phyloP scores from a whole-genome alignment of 441 rosid species.

The Erysimum cheiri region DNA sequence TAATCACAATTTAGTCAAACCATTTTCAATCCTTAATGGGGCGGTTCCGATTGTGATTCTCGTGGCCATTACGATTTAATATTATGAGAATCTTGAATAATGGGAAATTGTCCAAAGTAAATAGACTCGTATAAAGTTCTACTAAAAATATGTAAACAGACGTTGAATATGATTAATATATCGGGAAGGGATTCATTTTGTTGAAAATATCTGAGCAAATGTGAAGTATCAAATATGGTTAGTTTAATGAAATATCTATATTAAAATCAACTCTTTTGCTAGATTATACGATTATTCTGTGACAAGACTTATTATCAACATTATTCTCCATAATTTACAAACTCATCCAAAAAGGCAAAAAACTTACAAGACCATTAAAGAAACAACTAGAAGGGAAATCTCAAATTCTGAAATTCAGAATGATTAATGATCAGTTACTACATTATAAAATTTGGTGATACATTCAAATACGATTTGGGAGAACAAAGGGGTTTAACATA shows the following conservation, averaged over 20 bases:
- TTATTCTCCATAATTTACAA: background rate
- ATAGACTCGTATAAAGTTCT: conserved; percentile 15
- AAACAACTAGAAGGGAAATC: background rate
- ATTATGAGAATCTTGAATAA: conserved; percentile 39
- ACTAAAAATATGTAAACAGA: conserved; percentile 2
- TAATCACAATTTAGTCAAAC: conserved; percentile 41
- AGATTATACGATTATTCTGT: conserved; percentile 32
- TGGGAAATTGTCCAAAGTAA: conserved; percentile 27
- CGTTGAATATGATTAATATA: conserved; percentile 32
- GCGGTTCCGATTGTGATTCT: conserved; percentile 29
- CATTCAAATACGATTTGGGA: background rate
- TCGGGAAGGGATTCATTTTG: conserved; percentile 19
- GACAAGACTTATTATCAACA: conserved; percentile 33
- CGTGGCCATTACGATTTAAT: conserved; percentile 25
- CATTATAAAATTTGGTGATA: conserved; percentile 6
- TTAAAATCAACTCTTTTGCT: conserved; percentile 13
- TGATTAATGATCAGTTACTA: conserved; percentile 5
- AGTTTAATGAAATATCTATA: conserved; percentile 22
- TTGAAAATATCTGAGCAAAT: conserved; percentile 27
- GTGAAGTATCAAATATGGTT: conserved; percentile 26
- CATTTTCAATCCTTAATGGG: conserved; percentile 39
- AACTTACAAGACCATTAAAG: background rate
- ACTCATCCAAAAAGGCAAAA: conserved; percentile 13
- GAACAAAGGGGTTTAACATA: conserved; percentile 26
- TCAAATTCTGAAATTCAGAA: background rate